Evolutionary conservation across 148 eudicot genomes (phyloP), one percentile per base, ranked within the genome.

Genomic region (Fallopia convolvulus): DNA sequence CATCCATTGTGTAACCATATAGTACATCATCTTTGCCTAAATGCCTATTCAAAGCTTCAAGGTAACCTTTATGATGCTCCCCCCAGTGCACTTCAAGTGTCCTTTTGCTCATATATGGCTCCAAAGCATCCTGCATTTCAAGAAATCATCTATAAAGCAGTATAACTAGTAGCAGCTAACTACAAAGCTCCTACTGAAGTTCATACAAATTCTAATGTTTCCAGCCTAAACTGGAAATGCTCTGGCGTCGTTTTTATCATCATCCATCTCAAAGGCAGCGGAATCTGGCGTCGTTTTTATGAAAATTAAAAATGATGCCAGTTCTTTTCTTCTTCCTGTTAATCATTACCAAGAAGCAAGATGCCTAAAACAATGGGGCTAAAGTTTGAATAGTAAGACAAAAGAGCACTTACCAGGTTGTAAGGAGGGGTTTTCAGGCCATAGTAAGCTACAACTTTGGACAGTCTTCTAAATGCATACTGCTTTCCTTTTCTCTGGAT

Each of bases 81-180:
- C 96, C 97, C 99, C 99, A 92, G 77, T 94, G 97, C 83, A 80
- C 55, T 76, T 92, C 96, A 56, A 94, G 89, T 13, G 89, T 84
- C 83, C 80, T 89, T 77, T 81, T 80, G 83, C 96, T 92, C 96
- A 94, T 90, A 82, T 88, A 92, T 75, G 98, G 98, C 75, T 94
- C 98, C 76, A 94, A 74, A 30, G 97, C 98, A 89, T 94, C 91
- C 98, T 94, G 86, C 70, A 75, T 33, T 46, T 13, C 48, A 78
- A 8, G 40, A 21, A n/a, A 39, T 6, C 44, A 68, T 15, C 39
- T 68, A 68, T 5, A 11, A 68, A 68, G 72, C 42, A 68, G 21
- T 17, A 17, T 8, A 36, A 11, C 32, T 2, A 39, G 17, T 68
- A 68, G 46, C 46, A 68, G 17, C 15, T 36, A 68, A 36, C 72